phyloP scores from a whole-genome alignment of 768 basidiomycete species.

The Pleurotus sapidus region DNA sequence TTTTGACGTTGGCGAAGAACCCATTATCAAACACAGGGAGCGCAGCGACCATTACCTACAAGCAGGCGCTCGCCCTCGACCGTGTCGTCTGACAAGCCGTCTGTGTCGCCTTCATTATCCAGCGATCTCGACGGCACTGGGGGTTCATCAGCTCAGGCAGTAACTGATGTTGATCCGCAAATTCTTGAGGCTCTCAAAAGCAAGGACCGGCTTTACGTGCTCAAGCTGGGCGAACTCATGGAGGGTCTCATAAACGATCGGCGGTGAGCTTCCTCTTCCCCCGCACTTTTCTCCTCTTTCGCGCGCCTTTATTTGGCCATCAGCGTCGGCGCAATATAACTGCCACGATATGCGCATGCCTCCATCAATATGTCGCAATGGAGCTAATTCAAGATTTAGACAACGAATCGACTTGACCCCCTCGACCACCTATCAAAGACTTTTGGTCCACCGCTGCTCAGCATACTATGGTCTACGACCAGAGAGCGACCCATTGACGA shows the following conservation, averaged over 20 bases:
- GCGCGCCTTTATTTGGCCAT: too few relatives aligned
- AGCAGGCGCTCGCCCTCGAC: constrained; percentile 3
- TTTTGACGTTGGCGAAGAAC: too few relatives aligned
- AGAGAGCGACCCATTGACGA: constrained; percentile 63
- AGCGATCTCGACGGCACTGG: not conserved
- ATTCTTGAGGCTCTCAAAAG: constrained; percentile 83
- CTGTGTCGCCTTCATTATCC: not conserved
- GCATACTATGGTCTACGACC: constrained; percentile 75
- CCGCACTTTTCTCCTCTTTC: constrained; percentile 8
- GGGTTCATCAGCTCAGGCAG: not conserved
- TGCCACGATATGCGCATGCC: not conserved
- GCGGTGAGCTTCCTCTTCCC: constrained; percentile 43
- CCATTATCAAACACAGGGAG: not conserved
- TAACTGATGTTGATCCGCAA: constrained; percentile 65
- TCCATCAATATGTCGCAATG: not conserved
- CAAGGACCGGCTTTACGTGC: constrained; percentile 85
- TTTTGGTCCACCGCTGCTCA: constrained; percentile 84
- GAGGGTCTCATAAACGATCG: constrained; percentile 75
- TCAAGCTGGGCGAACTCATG: constrained; percentile 87
- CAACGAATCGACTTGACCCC: constrained; percentile 64
- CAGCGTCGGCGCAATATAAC: too few relatives aligned
- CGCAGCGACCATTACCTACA: not conserved
- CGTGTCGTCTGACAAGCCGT: constrained; percentile 1
- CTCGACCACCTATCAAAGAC: constrained; percentile 76
- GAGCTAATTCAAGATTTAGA: constrained; percentile 33